Conservation (phyloP, 2,329 filamentous ascomycete species). For the Diaporthe nobilis region DNA sequence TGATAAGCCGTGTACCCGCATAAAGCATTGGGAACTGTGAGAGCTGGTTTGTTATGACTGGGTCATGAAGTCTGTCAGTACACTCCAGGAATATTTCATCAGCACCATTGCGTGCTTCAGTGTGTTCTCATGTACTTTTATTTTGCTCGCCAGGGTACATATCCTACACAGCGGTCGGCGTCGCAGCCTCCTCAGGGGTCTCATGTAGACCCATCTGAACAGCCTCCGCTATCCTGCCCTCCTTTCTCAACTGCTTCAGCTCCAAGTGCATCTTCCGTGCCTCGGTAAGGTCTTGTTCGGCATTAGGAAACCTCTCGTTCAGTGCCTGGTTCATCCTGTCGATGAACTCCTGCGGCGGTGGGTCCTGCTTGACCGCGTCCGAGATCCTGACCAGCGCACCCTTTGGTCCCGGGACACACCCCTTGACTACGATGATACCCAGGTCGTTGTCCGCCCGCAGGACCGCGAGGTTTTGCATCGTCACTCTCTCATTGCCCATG, state of each 20-base stretch:
- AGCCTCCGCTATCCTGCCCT: conserved; percentile 56
- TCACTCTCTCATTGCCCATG: conserved; percentile 92
- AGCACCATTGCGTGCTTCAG: background rate
- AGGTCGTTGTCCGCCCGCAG: conserved; percentile 89
- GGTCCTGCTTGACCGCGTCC: conserved; percentile 89
- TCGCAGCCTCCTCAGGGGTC: conserved; percentile 28
- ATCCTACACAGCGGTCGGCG: conserved; percentile 17
- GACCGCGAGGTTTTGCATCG: conserved; percentile 91
- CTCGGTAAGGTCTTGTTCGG: conserved; percentile 60
- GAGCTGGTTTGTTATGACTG: background rate
- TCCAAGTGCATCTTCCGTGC: conserved; percentile 67
- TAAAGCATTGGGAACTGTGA: no score
- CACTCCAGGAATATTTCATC: no score
- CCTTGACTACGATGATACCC: conserved; percentile 90
- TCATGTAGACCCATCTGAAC: conserved; percentile 46
- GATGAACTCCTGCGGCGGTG: conserved; percentile 64
- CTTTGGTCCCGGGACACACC: conserved; percentile 89
- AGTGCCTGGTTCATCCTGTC: conserved; percentile 60
- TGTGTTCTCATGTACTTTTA: background rate
- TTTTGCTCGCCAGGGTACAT: conserved; percentile 8
- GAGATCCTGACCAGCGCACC: conserved; percentile 87
- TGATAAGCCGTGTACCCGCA: background rate
- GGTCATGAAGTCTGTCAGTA: background rate
- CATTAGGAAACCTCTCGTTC: conserved; percentile 62
- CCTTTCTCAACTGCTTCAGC: conserved; percentile 65